These are phyloP conservation scores for Sarcodon aspratus DNA, from an alignment of 768 basidiomycete species.

Conservation along the genomic window DNA sequence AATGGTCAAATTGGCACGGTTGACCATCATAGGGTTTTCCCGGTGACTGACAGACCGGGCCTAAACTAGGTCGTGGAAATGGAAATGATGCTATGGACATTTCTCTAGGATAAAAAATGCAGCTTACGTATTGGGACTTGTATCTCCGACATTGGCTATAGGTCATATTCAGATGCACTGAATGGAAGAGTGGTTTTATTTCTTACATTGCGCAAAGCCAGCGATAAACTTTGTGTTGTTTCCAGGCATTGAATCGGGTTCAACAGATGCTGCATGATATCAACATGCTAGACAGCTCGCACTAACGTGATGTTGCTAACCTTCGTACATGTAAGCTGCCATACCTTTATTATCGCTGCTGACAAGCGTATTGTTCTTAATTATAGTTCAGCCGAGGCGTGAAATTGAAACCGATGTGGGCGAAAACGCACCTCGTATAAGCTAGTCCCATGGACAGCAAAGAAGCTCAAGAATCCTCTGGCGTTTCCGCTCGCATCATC, in stretches of 20 bases:
- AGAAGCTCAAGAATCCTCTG: slow-evolving; percentile 63
- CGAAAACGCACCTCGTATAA: slow-evolving; percentile 46
- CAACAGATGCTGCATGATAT: slow-evolving; percentile 36
- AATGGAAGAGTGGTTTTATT: not conserved
- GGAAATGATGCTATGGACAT: not conserved
- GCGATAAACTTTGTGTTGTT: slow-evolving; percentile 54
- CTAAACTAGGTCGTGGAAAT: slow-evolving; percentile 27
- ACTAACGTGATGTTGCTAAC: slow-evolving; percentile 21
- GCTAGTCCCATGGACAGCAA: slow-evolving; percentile 72
- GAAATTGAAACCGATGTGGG: not conserved
- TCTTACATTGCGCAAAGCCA: slow-evolving; percentile 62
- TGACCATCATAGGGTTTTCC: slow-evolving; percentile 57
- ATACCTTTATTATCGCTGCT: slow-evolving; percentile 81
- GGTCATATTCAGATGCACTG: slow-evolving; percentile 1
- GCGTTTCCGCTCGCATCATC: slow-evolving; percentile 45
- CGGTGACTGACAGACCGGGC: slow-evolving; percentile 71
- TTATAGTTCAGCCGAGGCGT: not conserved
- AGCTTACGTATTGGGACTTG: slow-evolving; percentile 68
- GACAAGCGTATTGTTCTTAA: slow-evolving; percentile 71
- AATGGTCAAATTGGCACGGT: slow-evolving; percentile 57
- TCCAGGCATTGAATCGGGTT: slow-evolving; percentile 58
- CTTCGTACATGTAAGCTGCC: slow-evolving; percentile 72
- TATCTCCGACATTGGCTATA: slow-evolving; percentile 72
- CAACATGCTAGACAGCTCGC: slow-evolving; percentile 2
- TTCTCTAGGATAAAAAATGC: no score